phyloP scores from a whole-genome alignment of 2,329 filamentous ascomycete genomes.

The Sporothrix humicola region DNA sequence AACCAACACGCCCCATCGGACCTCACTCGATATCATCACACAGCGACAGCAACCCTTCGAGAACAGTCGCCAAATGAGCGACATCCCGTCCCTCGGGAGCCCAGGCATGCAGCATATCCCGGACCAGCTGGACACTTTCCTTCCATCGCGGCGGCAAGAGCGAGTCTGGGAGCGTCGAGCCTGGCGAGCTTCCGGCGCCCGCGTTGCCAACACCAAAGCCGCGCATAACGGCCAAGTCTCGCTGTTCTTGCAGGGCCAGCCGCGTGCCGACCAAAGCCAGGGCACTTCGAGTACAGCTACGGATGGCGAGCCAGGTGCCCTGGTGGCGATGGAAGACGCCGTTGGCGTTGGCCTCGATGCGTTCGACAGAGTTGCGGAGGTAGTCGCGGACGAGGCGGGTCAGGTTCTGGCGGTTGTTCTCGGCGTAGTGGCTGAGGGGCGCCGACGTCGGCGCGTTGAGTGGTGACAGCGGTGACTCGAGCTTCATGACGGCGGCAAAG shows the following conservation, averaged over 20 bases:
- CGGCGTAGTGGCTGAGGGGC: background rate
- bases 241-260: constrained; percentile 21
- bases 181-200: background rate
- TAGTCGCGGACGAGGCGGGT: constrained; percentile 22
- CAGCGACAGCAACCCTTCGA: background rate
- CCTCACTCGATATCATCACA: constrained; percentile 18
- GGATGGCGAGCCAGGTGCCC: constrained; percentile 32
- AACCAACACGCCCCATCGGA: background rate
- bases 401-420: background rate
- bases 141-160: constrained; percentile 3
- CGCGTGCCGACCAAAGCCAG: constrained; percentile 18
- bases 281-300: constrained; percentile 30
- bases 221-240: constrained; percentile 1
- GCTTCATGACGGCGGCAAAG: constrained; percentile 24
- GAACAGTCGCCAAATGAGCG: background rate
- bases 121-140: constrained; percentile 2
- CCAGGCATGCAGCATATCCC: constrained; percentile 10
- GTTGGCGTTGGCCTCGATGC: constrained; percentile 32
- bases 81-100: constrained; percentile 6
- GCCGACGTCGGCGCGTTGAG: background rate
- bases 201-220: background rate
- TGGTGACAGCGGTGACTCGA: background rate
- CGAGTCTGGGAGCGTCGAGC: background rate
- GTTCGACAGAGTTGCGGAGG: constrained; percentile 27
- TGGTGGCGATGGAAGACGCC: constrained; percentile 35